Conservation (phyloP, 495 filamentous ascomycete genomes). For the Podospora anserina region DNA sequence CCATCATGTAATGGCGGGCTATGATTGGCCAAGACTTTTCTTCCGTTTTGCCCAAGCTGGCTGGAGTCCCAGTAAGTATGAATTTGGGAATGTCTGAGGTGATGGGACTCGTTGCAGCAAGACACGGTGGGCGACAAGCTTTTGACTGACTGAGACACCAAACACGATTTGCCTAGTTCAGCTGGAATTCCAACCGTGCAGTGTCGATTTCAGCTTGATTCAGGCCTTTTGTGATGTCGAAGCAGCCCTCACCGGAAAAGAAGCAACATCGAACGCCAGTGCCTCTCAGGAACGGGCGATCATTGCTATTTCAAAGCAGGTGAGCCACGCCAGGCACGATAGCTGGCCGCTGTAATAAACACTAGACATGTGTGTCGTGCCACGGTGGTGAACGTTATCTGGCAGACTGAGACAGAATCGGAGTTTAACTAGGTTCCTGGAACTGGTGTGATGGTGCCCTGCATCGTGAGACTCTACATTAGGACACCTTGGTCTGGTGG, state of each 20-base stretch:
- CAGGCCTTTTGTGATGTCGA: background rate
- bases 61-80: background rate
- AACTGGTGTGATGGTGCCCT: background rate
- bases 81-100: background rate
- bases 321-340: background rate
- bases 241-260: background rate
- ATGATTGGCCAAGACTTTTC: background rate
- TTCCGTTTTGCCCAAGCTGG: background rate
- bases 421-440: slow-evolving; percentile 10
- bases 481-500: background rate
- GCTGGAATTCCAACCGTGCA: background rate
- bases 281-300: background rate
- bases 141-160: slow-evolving; percentile 7
- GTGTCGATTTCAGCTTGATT: background rate
- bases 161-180: background rate
- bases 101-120: slow-evolving; percentile 1
- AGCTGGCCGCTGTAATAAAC: background rate
- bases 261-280: background rate
- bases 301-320: background rate
- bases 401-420: slow-evolving; percentile 11
- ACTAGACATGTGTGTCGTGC: slow-evolving; percentile 1
- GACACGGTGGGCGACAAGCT: slow-evolving; percentile 9
- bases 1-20: background rate
- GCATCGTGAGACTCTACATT: background rate
- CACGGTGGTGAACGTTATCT: slow-evolving; percentile 7